These are phyloP conservation scores for Aspergillus floridensis DNA, from an alignment of 2,329 filamentous ascomycete genomes.

Conservation along the genomic window DNA sequence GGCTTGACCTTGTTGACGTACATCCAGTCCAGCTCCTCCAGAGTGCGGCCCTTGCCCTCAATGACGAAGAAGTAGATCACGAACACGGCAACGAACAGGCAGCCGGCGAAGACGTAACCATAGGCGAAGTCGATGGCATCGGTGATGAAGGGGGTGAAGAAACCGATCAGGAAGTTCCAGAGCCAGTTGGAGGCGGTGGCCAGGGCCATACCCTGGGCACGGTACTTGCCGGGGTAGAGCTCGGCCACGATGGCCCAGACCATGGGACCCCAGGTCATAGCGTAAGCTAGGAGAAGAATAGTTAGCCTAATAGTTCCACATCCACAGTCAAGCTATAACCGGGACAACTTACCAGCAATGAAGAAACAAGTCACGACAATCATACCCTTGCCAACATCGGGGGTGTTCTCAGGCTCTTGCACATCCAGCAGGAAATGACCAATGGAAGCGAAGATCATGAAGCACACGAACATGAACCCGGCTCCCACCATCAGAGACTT, in stretches of 20 bases:
- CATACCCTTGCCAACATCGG: constrained; percentile 61
- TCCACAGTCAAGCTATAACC: too few relatives aligned
- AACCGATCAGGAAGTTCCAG: constrained; percentile 70
- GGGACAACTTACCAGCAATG: constrained; percentile 56
- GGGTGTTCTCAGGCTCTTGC: constrained; percentile 42
- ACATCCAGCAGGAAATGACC: constrained; percentile 47
- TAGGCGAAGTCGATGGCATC: constrained; percentile 68
- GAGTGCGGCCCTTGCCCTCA: constrained; percentile 65
- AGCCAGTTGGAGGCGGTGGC: constrained; percentile 75
- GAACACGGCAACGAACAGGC: constrained; percentile 61
- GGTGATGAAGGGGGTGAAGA: constrained; percentile 78
- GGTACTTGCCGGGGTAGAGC: constrained; percentile 46
- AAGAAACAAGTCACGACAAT: constrained; percentile 71
- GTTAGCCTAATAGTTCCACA: too few relatives aligned
- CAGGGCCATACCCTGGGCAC: constrained; percentile 75
- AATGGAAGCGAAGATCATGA: constrained; percentile 62
- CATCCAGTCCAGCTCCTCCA: constrained; percentile 76
- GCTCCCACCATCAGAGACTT: constrained; percentile 66
- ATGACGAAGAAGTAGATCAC: constrained; percentile 74
- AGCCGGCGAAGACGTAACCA: constrained; percentile 73
- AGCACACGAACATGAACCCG: constrained; percentile 64
- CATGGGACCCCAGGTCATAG: constrained; percentile 65
- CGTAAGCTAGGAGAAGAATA: constrained; percentile 50
- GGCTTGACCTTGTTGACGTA: constrained; percentile 63
- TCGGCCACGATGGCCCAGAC: constrained; percentile 49